Evolutionary conservation across 225 moss, liverwort and hornwort species (phyloP).

Genomic region (Bryum argenteum): DNA sequence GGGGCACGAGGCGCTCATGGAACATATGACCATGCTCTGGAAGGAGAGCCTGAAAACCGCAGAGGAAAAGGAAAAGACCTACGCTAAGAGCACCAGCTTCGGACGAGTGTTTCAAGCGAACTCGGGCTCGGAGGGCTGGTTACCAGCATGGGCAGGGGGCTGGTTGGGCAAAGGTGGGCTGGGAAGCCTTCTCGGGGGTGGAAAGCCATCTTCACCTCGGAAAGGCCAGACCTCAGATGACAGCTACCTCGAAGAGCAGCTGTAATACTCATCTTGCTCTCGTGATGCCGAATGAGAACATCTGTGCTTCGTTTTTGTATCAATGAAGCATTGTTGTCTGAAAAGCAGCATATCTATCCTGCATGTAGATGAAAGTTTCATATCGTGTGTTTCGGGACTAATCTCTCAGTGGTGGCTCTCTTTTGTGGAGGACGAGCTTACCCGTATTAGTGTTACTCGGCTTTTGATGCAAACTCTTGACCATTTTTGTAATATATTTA

Average conservation of each 20-base stretch:
- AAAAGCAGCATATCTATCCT: conserved; percentile 20
- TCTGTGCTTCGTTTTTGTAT: background rate
- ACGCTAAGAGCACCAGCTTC: conserved; percentile 41
- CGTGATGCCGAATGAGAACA: conserved; percentile 10
- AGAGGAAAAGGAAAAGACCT: conserved; percentile 55
- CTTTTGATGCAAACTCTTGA: too few relatives aligned
- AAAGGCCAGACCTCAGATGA: conserved; percentile 47
- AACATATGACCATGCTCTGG: conserved; percentile 69
- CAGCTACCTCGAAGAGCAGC: conserved; percentile 84
- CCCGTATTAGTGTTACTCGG: too few relatives aligned
- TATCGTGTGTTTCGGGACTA: conserved; percentile 19
- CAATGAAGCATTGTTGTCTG: conserved; percentile 15
- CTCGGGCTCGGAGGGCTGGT: conserved; percentile 51
- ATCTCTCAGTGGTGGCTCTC: too few relatives aligned
- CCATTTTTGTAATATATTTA: too few relatives aligned
- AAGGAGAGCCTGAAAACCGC: conserved; percentile 58
- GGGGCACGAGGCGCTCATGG: conserved; percentile 68
- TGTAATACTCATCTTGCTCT: conserved; percentile 37
- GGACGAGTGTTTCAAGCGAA: conserved; percentile 30
- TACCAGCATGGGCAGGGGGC: conserved; percentile 74
- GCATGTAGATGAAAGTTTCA: conserved; percentile 15
- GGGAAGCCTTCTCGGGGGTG: conserved; percentile 41
- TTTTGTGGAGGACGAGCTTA: too few relatives aligned
- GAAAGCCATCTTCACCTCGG: conserved; percentile 30
- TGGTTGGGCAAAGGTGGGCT: conserved; percentile 68